Percentiles rank a stretch among this genome's conserved stretches.
These are phyloP conservation scores for Buddleja alternifolia DNA, from an alignment of 257 asterid species.

Conservation along the genomic window DNA sequence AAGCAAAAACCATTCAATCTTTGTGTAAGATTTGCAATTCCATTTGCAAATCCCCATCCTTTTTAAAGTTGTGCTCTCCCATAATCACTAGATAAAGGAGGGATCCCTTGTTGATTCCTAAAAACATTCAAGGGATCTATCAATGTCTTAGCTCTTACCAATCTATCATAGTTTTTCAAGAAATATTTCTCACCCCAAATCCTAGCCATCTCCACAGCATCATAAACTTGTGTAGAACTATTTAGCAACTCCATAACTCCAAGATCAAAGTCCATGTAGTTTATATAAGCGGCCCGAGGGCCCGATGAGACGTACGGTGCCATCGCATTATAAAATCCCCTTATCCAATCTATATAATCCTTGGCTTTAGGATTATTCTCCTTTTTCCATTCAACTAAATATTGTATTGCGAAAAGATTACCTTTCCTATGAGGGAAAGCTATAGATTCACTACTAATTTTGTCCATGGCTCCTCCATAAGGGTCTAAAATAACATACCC, in stretches of 20 bases:
- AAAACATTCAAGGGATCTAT: conserved; percentile 67
- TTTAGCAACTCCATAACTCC: conserved; percentile 46
- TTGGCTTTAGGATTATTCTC: conserved; percentile 32
- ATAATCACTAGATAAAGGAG: conserved; percentile 41
- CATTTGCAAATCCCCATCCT: background rate
- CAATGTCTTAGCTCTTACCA: conserved; percentile 60
- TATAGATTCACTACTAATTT: conserved; percentile 49
- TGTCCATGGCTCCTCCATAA: conserved; percentile 69
- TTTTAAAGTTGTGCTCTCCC: conserved; percentile 21
- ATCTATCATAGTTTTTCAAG: conserved; percentile 67
- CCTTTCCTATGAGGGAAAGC: conserved; percentile 82
- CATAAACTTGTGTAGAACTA: background rate
- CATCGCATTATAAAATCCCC: conserved; percentile 60
- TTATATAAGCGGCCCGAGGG: conserved; percentile 78
- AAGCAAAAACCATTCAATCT: background rate
- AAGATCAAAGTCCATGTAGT: conserved; percentile 75
- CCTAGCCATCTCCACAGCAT: conserved; percentile 62
- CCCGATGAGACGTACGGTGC: conserved; percentile 47
- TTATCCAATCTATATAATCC: conserved; percentile 55
- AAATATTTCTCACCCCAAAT: conserved; percentile 76
- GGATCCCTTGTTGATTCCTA: conserved; percentile 69
- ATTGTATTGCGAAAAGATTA: conserved; percentile 64
- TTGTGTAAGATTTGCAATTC: background rate
- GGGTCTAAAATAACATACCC: conserved; percentile 78
- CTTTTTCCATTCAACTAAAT: conserved; percentile 60